Evolutionary conservation across 192 early-diverging fungal species (phyloP).

Genomic region (Mortierella hygrophila): DNA sequence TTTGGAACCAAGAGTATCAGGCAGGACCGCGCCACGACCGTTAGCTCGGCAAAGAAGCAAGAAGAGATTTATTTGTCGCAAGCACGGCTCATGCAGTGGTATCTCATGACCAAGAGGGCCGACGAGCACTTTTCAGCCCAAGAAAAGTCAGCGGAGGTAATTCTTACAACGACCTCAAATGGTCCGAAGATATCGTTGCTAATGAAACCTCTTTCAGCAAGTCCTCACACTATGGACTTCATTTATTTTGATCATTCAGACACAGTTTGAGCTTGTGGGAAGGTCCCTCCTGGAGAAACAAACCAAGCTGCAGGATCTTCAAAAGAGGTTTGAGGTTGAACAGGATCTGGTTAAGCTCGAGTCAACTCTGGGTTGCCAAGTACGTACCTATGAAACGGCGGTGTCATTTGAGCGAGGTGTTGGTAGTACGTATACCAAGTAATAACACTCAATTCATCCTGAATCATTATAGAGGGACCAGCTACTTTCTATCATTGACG

Average conservation of each 20-base stretch:
- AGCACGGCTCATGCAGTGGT: slow-evolving; percentile 40
- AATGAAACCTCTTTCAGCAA: too few species aligned
- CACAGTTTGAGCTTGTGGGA: slow-evolving; percentile 20
- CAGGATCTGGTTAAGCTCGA: slow-evolving; percentile 28
- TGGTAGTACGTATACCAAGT: neutral
- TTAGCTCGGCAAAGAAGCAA: slow-evolving; percentile 14
- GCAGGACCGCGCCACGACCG: slow-evolving; percentile 7
- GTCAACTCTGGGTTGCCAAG: slow-evolving; percentile 22
- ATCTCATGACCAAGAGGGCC: slow-evolving; percentile 17
- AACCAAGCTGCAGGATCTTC: neutral
- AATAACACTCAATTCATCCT: neutral
- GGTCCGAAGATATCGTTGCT: too few species aligned
- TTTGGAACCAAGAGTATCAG: slow-evolving; percentile 12
- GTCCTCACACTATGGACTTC: neutral
- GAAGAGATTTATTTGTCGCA: slow-evolving; percentile 50
- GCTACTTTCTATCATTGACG: slow-evolving; percentile 7
- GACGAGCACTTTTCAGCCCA: slow-evolving; percentile 19
- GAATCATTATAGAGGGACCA: slow-evolving; percentile 27
- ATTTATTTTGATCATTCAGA: neutral
- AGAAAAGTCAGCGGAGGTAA: slow-evolving; percentile 37
- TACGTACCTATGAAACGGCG: neutral
- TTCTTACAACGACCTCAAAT: neutral
- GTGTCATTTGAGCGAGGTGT: neutral
- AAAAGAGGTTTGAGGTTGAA: slow-evolving; percentile 33
- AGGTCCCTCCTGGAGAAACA: slow-evolving; percentile 21